These are phyloP conservation scores for Drechslera avenae DNA, from an alignment of 2,329 filamentous ascomycete genomes.

Conservation along the genomic window DNA sequence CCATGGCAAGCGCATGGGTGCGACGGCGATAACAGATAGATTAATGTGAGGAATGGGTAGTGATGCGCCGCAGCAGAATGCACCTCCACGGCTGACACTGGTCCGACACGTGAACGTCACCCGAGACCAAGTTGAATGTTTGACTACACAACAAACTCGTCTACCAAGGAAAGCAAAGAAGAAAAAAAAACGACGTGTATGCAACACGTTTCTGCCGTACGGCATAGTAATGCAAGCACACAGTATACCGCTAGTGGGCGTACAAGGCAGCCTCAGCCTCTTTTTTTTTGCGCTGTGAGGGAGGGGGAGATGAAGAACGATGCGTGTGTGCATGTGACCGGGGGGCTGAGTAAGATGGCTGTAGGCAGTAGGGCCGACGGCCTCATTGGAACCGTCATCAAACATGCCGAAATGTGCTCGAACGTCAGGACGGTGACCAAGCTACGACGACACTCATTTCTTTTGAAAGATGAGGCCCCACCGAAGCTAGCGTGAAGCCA, in stretches of 20 bases:
- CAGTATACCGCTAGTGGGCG: too few relatives aligned
- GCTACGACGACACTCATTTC: neutral
- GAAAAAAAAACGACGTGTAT: too few relatives aligned
- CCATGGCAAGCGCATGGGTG: neutral
- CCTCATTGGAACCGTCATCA: neutral
- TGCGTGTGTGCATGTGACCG: constrained; percentile 5
- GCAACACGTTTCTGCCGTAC: too few relatives aligned
- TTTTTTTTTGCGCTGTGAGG: too few relatives aligned
- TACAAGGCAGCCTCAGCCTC: too few relatives aligned
- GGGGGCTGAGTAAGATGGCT: neutral
- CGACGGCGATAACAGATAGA: neutral
- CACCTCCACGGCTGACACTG: neutral
- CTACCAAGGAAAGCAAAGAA: too few relatives aligned
- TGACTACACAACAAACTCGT: too few relatives aligned
- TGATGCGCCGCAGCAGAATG: neutral
- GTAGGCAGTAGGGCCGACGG: neutral
- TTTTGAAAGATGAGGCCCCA: neutral
- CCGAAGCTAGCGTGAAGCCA: constrained; percentile 9
- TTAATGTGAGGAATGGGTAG: neutral
- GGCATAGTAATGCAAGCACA: too few relatives aligned
- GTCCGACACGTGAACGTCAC: constrained; percentile 5
- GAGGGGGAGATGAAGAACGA: neutral
- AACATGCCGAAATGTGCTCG: neutral
- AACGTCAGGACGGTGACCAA: neutral
- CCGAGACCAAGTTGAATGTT: neutral